Evolutionary conservation across 352 stramenopile species (phyloP), one percentile per base, ranked within the genome.

Genomic region (Globisporangium irregulare): DNA sequence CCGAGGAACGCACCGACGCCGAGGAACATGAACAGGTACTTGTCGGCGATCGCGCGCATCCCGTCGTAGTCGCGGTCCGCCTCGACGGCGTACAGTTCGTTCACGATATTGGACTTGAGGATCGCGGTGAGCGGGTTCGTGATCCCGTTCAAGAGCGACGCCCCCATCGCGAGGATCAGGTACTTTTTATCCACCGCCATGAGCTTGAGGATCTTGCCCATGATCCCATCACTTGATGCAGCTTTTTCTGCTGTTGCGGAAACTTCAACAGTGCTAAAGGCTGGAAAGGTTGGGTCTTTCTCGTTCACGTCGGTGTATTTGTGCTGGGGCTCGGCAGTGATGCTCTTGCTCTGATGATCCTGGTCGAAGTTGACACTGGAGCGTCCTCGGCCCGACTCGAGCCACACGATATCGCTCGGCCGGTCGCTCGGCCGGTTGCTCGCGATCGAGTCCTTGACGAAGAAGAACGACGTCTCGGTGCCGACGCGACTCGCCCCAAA

Each of bases 1-100:
- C 54, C 61, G 36, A 73, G 59, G 2, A 59, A 54, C 9, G 24
- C 36, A 18, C 67, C 62, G 12, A 59, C 60, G 5, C 25, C 60
- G 22, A 73, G 58, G 38, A 73, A 73, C 43, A 73, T 54, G 24
- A 69, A 59, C 10, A 73, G 66, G 56, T 73, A 73, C 24, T 62
- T 73, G 67, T 73, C 63, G n/a, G 67, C 67, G 7, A 64, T 64
- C 3, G 27, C 1, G 7, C 34, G n/a, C 18, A 73, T 53, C n/a
- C 64, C 60, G 1, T 27, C 34, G 50, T 65, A 54, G 38, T 73
- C 67, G 50, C 60, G 41, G 1, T 68, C 12, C 3, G 67, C 67
- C 32, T 73, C 67, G 55, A 69, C 61, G 7, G 54, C 54, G 58
- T 73, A 73, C n/a, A 73, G 24, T 22, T 73, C 67, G 51, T 73